Percentiles rank a stretch among this genome's conserved stretches.
These are phyloP conservation scores for Thuidium tamariscinum DNA, from an alignment of 225 moss, liverwort and hornwort species.

Conservation along the genomic window DNA sequence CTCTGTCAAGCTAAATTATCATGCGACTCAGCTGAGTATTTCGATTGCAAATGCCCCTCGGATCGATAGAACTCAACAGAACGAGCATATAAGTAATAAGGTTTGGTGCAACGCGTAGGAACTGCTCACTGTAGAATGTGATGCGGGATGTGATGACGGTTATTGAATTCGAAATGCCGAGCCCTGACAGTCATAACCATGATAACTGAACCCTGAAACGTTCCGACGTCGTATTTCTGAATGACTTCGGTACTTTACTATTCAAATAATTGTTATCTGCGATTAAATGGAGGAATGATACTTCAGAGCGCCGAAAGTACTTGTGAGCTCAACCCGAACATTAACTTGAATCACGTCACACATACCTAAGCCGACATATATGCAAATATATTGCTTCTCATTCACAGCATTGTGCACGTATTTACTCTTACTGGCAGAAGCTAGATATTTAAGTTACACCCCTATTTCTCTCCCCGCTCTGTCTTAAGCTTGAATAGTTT, in stretches of 20 bases:
- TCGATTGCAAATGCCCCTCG: neutral
- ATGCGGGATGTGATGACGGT: neutral
- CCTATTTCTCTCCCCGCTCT: neutral
- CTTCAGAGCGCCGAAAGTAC: neutral
- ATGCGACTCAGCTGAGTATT: neutral
- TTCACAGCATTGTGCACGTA: neutral
- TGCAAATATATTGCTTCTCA: neutral
- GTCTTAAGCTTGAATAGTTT: neutral
- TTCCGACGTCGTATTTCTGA: too few relatives aligned
- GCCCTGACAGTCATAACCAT: neutral
- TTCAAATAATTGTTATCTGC: neutral
- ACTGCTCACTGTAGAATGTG: neutral
- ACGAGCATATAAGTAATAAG: neutral
- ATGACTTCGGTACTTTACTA: neutral
- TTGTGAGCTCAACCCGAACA: neutral
- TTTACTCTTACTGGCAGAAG: neutral
- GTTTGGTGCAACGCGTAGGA: neutral
- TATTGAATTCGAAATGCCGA: too few relatives aligned
- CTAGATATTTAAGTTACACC: neutral
- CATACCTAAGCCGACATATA: neutral
- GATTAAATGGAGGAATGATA: neutral
- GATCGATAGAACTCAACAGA: neutral
- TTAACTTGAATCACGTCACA: neutral
- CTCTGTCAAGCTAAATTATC: neutral
- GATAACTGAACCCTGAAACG: too few relatives aligned